A percentile compares a stretch with the other conserved stretches of the same genome.
These are phyloP conservation scores for Paspalum notatum DNA, from an alignment of 176 grass and related monocot species.

Conservation along the genomic window DNA sequence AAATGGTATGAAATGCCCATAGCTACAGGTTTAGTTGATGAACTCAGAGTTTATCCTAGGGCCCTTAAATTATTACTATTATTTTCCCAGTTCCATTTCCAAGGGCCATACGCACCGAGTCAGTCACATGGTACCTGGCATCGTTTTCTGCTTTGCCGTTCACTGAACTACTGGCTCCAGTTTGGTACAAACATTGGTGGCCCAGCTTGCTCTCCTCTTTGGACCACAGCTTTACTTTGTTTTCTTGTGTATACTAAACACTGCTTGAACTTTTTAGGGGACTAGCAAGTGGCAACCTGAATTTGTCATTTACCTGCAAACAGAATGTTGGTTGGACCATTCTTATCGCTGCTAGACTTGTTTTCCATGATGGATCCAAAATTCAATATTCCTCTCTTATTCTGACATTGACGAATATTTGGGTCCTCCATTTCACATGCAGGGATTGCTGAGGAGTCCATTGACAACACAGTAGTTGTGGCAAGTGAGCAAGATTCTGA, in stretches of 20 bases:
- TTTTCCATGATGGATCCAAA: background rate
- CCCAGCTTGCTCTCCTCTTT: constrained; percentile 2
- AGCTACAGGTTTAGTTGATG: background rate
- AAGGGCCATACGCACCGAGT: constrained; percentile 13
- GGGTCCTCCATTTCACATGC: constrained; percentile 22
- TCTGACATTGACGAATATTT: constrained; percentile 14
- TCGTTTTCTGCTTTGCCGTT: constrained; percentile 13
- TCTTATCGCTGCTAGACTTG: constrained; percentile 6
- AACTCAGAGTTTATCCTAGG: background rate
- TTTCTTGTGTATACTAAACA: background rate
- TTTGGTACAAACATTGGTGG: background rate
- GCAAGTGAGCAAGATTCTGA: constrained; percentile 45
- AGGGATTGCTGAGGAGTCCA: constrained; percentile 35
- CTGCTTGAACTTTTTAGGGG: background rate
- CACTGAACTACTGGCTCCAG: background rate
- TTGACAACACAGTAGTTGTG: constrained; percentile 18
- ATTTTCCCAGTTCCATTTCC: background rate
- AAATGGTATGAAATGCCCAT: background rate
- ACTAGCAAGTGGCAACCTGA: background rate
- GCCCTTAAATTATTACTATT: background rate
- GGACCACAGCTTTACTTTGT: constrained; percentile 3
- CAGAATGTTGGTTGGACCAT: constrained; percentile 24
- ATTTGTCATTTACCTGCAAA: constrained; percentile 33
- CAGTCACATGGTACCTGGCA: constrained; percentile 38
- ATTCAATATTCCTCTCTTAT: background rate